These are phyloP conservation scores for Penicillium sp. DNA, from an alignment of 2,329 filamentous ascomycete species.

Conservation along the genomic window DNA sequence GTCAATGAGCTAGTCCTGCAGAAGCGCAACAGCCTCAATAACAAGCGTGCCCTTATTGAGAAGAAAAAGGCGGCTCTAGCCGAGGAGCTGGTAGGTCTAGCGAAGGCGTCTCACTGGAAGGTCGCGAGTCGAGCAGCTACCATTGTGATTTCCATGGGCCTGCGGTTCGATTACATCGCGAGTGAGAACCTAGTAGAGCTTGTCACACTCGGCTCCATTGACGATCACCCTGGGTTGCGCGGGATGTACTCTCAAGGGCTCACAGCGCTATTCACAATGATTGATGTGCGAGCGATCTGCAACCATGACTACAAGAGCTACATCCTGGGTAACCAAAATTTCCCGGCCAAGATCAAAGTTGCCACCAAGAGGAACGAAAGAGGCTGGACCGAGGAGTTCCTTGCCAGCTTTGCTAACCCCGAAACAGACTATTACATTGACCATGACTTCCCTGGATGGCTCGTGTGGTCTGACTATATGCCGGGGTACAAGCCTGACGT, in stretches of 20 bases:
- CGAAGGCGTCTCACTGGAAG: constrained; percentile 90
- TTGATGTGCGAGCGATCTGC: constrained; percentile 85
- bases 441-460: constrained; percentile 90
- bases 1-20: constrained; percentile 60
- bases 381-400: constrained; percentile 77
- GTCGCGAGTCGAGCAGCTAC: constrained; percentile 87
- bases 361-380: constrained; percentile 75
- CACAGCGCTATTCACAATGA: constrained; percentile 77
- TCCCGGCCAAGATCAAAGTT: constrained; percentile 77
- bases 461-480: constrained; percentile 91
- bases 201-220: constrained; percentile 80
- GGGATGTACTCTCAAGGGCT: constrained; percentile 82
- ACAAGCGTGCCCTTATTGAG: constrained; percentile 78
- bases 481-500: constrained; percentile 77
- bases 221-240: constrained; percentile 85
- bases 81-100: constrained; percentile 77
- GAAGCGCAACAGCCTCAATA: constrained; percentile 74
- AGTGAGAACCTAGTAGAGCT: constrained; percentile 82
- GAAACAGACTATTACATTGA: constrained; percentile 89
- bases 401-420: constrained; percentile 76
- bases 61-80: constrained; percentile 80
- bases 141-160: constrained; percentile 86
- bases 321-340: constrained; percentile 76
- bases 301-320: constrained; percentile 87
- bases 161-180: constrained; percentile 88